Evolutionary conservation across 495 filamentous ascomycete species (phyloP).

Genomic region (Platismatia glauca): DNA sequence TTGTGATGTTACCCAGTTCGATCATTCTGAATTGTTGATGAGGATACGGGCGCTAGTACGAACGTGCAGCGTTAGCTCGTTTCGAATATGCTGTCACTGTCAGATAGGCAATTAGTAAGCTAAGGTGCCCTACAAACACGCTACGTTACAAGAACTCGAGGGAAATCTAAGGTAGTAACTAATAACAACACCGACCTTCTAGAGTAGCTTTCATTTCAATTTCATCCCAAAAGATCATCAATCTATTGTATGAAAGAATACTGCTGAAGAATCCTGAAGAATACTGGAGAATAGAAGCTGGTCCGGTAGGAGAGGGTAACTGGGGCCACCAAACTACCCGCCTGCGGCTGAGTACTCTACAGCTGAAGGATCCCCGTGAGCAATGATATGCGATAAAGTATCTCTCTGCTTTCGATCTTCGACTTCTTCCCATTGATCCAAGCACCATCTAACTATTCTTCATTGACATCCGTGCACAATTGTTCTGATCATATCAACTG

Average conservation of each 20-base stretch:
- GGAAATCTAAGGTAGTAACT: too few relatives aligned
- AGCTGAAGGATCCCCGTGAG: not conserved
- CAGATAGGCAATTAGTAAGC: too few relatives aligned
- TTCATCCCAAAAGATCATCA: too few relatives aligned
- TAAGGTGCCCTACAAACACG: too few relatives aligned
- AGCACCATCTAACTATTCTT: not conserved
- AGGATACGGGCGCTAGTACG: not conserved
- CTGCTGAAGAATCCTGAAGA: too few relatives aligned
- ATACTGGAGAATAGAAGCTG: not conserved
- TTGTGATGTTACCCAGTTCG: too few relatives aligned
- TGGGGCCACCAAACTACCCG: not conserved
- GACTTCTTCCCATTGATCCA: not conserved
- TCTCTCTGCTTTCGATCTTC: not conserved
- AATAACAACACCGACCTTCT: too few relatives aligned
- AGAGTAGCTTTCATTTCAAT: too few relatives aligned
- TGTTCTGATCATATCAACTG: not conserved
- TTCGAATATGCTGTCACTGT: not conserved
- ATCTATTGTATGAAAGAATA: too few relatives aligned
- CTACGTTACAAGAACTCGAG: too few relatives aligned
- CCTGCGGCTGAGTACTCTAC: not conserved
- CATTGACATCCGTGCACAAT: not conserved
- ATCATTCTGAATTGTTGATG: too few relatives aligned
- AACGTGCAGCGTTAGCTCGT: not conserved
- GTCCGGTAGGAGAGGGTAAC: not conserved
- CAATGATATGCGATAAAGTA: not conserved